Base-by-base conservation (phyloP, 208 protist genomes). In the Trypanosoma avium region DNA sequence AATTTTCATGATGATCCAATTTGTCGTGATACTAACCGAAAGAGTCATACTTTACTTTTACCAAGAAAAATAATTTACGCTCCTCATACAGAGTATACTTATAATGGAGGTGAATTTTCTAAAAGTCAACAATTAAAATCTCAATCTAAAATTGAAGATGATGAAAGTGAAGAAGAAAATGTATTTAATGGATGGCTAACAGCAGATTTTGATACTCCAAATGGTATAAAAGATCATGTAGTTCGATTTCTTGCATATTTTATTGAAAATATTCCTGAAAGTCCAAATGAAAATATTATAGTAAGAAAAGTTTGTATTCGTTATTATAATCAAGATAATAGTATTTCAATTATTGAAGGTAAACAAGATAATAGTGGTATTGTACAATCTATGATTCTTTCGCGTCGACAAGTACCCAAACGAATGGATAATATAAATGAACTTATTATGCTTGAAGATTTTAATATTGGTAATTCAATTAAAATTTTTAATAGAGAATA, bases 1-100 rank as follows among this genome's bases (percentile, higher is more conserved):
- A 90, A 95, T 67, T 97, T 97, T 77, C 88, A 97, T 47, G 92
- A 97, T 46, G 92, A 97, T 64, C 92, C 92, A 1, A 80, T 97
- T 50, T 93, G 81, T 49, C 71, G 86, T 32, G 83, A 79, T 40
- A 89, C 84, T 4, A 62, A 83, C 17, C 75, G 88, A 15, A 97
- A 93, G 60, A 86, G 82, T 59, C 92, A 97, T 73, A 90, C 67
- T n/a, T 70, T 94, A 2, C 54, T 82, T 12, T 68, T 90, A 19
- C 75, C 82, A 13, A 42, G 57, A 9, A 79, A 82, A 65, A 55
- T 63, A 4, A 77, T 92, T 45, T 64, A 88, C 38, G 84, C 85
- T 19, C 88, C 92, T 7, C 86, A 92, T 66, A 93, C 88, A 13
- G 72, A 92, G 45, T 96, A 96, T 56, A 60, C 61, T 48, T 96